Conservation (phyloP, 208 protist species). For the Trypanosoma melophagium region DNA sequence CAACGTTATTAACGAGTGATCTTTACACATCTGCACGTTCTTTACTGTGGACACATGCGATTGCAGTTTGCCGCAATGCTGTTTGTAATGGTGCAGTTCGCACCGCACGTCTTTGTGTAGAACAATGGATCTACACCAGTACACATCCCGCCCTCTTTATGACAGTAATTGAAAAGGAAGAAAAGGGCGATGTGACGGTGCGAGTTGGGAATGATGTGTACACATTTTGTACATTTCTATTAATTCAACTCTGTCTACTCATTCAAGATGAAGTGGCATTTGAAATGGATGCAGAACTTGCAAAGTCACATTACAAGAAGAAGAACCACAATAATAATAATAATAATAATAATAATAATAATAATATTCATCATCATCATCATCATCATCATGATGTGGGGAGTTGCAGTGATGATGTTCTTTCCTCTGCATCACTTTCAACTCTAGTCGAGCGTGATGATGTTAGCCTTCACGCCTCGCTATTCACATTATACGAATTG, state of each 20-base stretch:
- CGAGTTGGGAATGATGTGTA: slow-evolving; percentile 13
- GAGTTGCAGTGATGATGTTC: background rate
- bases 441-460: slow-evolving; percentile 12
- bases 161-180: background rate
- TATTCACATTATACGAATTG: slow-evolving; percentile 8
- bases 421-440: slow-evolving; percentile 4
- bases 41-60: slow-evolving; percentile 27
- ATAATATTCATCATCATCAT: background rate
- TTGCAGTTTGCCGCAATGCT: slow-evolving; percentile 26
- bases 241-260: slow-evolving; percentile 22
- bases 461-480: slow-evolving; percentile 4
- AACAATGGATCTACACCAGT: slow-evolving; percentile 19
- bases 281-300: background rate
- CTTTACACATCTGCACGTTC: background rate
- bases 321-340: background rate
- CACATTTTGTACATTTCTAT: slow-evolving; percentile 7
- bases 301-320: background rate
- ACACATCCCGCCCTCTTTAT: slow-evolving; percentile 18
- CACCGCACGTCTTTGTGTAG: slow-evolving; percentile 10
- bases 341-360: slow-evolving; percentile 1
- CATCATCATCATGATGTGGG: background rate
- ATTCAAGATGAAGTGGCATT: slow-evolving; percentile 20
- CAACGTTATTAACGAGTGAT: background rate
- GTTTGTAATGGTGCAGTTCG: slow-evolving; percentile 26
- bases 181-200: background rate